Evolutionary conservation across 169 alveolate species (phyloP).

Genomic region (Eimeria praecox): DNA sequence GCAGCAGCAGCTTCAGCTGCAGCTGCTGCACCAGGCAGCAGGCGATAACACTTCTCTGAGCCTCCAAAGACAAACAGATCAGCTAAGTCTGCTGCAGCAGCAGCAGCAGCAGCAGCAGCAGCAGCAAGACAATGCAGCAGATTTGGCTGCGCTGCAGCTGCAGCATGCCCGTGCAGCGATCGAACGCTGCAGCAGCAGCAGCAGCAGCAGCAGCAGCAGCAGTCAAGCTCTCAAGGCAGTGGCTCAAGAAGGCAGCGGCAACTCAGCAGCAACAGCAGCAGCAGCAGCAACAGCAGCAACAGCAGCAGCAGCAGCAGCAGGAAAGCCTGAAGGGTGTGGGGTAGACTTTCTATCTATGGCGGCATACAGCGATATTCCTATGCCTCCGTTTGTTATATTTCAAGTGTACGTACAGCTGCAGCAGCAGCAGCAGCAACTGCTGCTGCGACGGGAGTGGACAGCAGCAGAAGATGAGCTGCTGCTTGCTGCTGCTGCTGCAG

Average conservation of each 20-base stretch:
- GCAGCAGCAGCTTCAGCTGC: neutral
- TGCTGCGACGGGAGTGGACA: conserved; percentile 82
- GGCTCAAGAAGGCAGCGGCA: neutral
- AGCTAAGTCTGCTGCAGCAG: conserved; percentile 26
- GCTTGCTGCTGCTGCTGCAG: conserved; percentile 80
- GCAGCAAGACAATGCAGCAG: conserved; percentile 7
- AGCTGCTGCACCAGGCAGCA: neutral
- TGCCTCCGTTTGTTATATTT: conserved; percentile 74
- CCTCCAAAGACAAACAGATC: neutral
- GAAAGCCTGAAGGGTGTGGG: no score
- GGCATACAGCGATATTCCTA: conserved; percentile 52
- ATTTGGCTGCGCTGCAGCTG: conserved; percentile 15
- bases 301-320: conserved; percentile 17
- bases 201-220: conserved; percentile 23
- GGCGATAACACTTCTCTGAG: neutral
- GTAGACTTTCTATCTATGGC: conserved; percentile 7
- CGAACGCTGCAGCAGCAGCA: conserved; percentile 54
- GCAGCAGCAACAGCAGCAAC: conserved; percentile 39
- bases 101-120: conserved; percentile 68
- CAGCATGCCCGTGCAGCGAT: conserved; percentile 1
- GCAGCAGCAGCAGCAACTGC: conserved; percentile 44
- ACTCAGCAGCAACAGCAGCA: conserved; percentile 25
- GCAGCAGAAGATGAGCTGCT: conserved; percentile 84
- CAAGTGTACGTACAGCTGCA: conserved; percentile 64
- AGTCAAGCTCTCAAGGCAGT: neutral